phyloP scores from a whole-genome alignment of 176 grass and related monocot species.

The Cocos nucifera region DNA sequence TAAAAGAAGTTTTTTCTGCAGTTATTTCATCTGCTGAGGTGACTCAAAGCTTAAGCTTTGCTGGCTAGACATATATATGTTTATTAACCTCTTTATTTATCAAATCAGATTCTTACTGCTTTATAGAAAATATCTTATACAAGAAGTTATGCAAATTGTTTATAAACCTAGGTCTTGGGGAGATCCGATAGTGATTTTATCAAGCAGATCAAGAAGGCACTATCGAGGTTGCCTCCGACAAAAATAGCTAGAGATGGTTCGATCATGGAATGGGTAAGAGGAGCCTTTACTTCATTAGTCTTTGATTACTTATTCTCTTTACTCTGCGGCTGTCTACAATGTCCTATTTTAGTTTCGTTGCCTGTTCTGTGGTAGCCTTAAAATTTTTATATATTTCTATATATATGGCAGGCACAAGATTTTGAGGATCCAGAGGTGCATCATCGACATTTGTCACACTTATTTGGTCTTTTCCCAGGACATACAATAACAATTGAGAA shows the following conservation, averaged over 20 bases:
- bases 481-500: constrained; percentile 66
- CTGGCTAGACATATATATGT: too few relatives aligned
- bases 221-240: constrained; percentile 49
- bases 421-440: constrained; percentile 78
- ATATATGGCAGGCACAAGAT: constrained; percentile 46
- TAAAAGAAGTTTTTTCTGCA: constrained; percentile 65
- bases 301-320: not conserved
- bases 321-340: not conserved
- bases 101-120: too few relatives aligned
- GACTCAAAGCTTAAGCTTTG: not conserved
- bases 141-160: not conserved
- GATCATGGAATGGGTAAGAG: constrained; percentile 88
- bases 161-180: constrained; percentile 44
- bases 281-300: constrained; percentile 12
- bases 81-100: too few relatives aligned
- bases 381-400: not conserved
- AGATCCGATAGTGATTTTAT: constrained; percentile 49
- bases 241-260: constrained; percentile 76
- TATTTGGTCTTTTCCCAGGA: constrained; percentile 91
- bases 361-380: not conserved
- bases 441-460: constrained; percentile 79
- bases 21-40: constrained; percentile 61
- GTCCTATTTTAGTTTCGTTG: not conserved
- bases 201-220: constrained; percentile 51
- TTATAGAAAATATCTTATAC: too few relatives aligned